Evolutionary conservation across 768 basidiomycete genomes (phyloP), one percentile per base, ranked within the genome.

Genomic region (Trametes gibbosa): DNA sequence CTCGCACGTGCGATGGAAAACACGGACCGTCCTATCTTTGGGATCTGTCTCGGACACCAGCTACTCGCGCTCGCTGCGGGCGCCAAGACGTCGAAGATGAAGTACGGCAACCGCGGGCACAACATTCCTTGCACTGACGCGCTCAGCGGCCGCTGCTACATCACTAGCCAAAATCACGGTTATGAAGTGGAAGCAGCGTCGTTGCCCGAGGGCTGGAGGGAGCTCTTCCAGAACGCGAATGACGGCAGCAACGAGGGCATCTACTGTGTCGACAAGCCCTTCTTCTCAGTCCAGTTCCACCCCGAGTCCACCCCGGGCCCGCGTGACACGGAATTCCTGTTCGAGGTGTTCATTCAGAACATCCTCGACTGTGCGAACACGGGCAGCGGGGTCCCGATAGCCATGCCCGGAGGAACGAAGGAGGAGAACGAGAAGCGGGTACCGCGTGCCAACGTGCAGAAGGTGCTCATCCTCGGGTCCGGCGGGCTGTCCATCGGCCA

Each of bases 201-300:
- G 1, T 84, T 99, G 58, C 89, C 90, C 8, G 59, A 69, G 1
- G 91, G 90, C 0, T 99, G 97, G 97, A 89, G 87, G 70, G 94
- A 95, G 72, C 78, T 99, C 23, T 99, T 98, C 80, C 79, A 80
- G 67, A 99, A 99, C 69, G 96, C 97, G 53, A 99, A 98, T 73
- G 97, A 99, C 70, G 86, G 85, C 48, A 95, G 92, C 71, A 99
- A 99, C 71, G 97, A 99, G 73, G 97, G 97, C 59, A 95, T 99
- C 63, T 96, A 93, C 75, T 95, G 84, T 75, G 85, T 89, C 61
- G 83, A 86, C 71, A 92, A 92, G 64, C 96, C 97, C 0, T 97
- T 92, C 80, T 98, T 99, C 75, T 98, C 96, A 21, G 96, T 98
- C 19, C 97, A 99, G 72, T 99, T 99, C 81, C 97, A 99, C 73